Evolutionary conservation across 768 basidiomycete genomes (phyloP), one percentile per base, ranked within the genome.

Genomic region (Trametes maxima): DNA sequence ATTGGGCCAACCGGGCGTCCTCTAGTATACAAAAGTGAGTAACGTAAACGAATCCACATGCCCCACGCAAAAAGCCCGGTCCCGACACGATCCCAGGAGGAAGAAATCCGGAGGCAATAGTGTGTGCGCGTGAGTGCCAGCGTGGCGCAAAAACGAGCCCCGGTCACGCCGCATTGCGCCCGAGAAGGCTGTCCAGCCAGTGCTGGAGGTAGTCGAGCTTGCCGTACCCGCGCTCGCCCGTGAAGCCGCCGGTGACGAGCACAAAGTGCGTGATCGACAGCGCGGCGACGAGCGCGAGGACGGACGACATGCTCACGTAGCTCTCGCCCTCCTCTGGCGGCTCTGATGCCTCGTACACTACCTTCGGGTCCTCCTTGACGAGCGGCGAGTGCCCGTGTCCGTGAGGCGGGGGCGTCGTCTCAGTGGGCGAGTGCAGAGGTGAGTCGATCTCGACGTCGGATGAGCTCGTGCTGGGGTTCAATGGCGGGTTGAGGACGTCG

Each of bases 201-300:
- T 65, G 59, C 47, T 64, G 52, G 40, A 65, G 50, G 0, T 48
- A 54, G 46, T 69, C 63, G 13, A 69, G 54, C 68, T 69, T 69
- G 10, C 52, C 62, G 35, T 60, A 63, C 2, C 70, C 70, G 40
- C 44, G 46, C 12, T 63, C 60, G 12, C 71, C 73, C 14, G 67
- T 71, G 45, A 73, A 69, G 1, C 73, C 73, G 11, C 72, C 69
- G 43, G 70, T 48, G n/a, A 72, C 70, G 21, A 74, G 65, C 2
- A 64, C 40, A 39, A 72, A 68, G 58, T 72, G 71, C 36, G 73
- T 68, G 25, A 72, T 57, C 24, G 67, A 68, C 47, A 74, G 49
- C 5, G 74, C 74, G 19, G 72, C 59, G 52, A 76, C 65, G 59
- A 76, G 66, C 6, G 71, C 59, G 22, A 72, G 44, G 46, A 76